Percentiles rank a stretch among this genome's conserved stretches.
These are phyloP conservation scores for Lentinula novae-zelandiae DNA, from an alignment of 1,284 basidiomycete genomes.

Conservation along the genomic window DNA sequence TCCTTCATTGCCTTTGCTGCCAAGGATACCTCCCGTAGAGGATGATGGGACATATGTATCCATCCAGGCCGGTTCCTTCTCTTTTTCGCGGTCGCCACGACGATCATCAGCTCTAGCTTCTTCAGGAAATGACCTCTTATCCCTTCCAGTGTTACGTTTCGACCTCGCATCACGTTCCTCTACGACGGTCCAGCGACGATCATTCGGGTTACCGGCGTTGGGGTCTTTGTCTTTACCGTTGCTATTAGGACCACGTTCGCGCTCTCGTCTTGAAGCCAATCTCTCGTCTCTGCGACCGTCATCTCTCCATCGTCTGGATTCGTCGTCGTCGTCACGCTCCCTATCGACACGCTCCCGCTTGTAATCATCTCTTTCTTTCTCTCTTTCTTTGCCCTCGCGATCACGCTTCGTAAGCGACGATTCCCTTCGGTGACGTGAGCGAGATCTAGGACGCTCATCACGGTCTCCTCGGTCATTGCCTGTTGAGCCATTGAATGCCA, in stretches of 20 bases:
- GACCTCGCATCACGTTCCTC: conserved; percentile 64
- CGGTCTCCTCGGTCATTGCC: conserved; percentile 37
- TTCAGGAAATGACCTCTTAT: conserved; percentile 49
- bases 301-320: conserved; percentile 69
- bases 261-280: conserved; percentile 54
- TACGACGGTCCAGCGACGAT: conserved; percentile 52
- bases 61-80: conserved; percentile 91
- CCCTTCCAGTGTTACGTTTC: conserved; percentile 56
- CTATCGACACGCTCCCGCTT: conserved; percentile 33
- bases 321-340: conserved; percentile 45
- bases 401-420: conserved; percentile 46
- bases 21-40: conserved; percentile 57
- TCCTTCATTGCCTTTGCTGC: conserved; percentile 54
- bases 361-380: conserved; percentile 33
- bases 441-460: conserved; percentile 55
- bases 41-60: conserved; percentile 74
- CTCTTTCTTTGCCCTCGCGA: conserved; percentile 26
- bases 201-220: conserved; percentile 36
- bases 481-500: neutral
- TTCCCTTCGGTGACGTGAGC: conserved; percentile 56
- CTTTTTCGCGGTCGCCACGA: conserved; percentile 53
- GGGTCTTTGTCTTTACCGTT: conserved; percentile 39
- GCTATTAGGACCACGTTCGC: conserved; percentile 39
- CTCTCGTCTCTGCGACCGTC: conserved; percentile 77
- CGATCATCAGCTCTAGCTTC: conserved; percentile 55